Evolutionary conservation across 345 rosid genomes (phyloP).

Genomic region (Arabis alpina): DNA sequence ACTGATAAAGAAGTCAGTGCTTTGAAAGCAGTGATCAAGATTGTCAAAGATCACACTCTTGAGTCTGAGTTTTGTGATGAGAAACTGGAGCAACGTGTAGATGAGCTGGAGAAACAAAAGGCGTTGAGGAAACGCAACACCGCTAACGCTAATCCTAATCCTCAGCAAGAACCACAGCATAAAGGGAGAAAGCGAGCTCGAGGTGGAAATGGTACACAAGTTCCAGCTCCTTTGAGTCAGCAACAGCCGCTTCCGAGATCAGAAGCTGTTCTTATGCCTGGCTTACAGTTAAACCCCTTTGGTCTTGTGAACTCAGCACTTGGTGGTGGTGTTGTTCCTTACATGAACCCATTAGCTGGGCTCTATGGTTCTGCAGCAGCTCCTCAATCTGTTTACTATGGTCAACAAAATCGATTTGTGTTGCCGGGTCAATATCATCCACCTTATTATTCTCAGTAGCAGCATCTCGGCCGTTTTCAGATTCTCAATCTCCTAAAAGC

Average conservation of each 20-base stretch:
- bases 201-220: constrained; percentile 10
- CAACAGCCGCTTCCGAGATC: constrained; percentile 37
- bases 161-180: constrained; percentile 20
- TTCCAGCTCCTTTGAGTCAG: constrained; percentile 32
- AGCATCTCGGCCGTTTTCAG: constrained; percentile 51
- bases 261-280: constrained; percentile 41
- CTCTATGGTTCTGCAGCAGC: constrained; percentile 47
- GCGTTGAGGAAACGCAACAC: constrained; percentile 55
- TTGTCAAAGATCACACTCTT: constrained; percentile 64
- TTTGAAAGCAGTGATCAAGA: constrained; percentile 58
- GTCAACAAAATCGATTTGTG: constrained; percentile 50
- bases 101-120: constrained; percentile 70
- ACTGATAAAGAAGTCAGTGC: constrained; percentile 59
- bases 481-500: neutral
- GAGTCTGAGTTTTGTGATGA: constrained; percentile 50
- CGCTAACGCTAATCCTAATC: constrained; percentile 32
- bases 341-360: constrained; percentile 48
- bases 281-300: constrained; percentile 45
- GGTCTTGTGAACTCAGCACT: constrained; percentile 46
- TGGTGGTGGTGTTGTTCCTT: constrained; percentile 37
- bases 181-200: constrained; percentile 31
- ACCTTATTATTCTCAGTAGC: constrained; percentile 57
- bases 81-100: constrained; percentile 54
- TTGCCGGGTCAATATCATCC: constrained; percentile 56
- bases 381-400: constrained; percentile 49